Base-by-base conservation (phyloP, 2,329 filamentous ascomycete species). In the Arthrinium puccinioides region DNA sequence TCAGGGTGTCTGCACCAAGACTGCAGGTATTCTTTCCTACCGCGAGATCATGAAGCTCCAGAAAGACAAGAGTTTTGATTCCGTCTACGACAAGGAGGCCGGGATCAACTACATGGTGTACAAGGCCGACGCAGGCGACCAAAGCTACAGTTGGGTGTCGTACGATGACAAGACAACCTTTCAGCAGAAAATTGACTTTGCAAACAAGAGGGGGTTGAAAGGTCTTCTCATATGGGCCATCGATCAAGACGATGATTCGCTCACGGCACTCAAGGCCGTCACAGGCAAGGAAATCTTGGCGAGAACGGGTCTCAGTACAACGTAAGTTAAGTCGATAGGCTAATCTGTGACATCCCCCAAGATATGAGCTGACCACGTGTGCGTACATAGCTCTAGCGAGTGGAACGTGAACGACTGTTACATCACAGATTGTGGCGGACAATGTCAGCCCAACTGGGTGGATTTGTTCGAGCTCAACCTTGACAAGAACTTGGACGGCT, bases 11-110 rank as follows among this genome's bases (percentile, higher is more conserved):
- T 45, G 38, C n/a, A 41, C 40, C 2, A 35, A 26, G 5, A 32
- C 44, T 5, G 21, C 14, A 9, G 37, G 37, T 9, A 39, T 39
- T 26, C 32, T 36, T 16, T 27, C 33, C 18, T 14, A 25, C 13
- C 16, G 36, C 8, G 40, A 42, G 31, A 42, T 42, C 21, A 25
- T 35, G 5, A 30, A 30, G 13, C 15, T 38, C 10, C 29, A 31
- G 10, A 24, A 15, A n/a, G 10, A 24, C 3, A 35, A 35, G 7
- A 19, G 23, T 6, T 21, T 38, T 8, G 33, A 30, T 11, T 30
- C 45, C 1, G 38, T 21, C 0, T 40, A 36, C 3, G 47, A 55
- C 30, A 39, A 47, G 31, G 14, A 42, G 36, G 13, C 42, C 3
- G 43, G 30, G 1, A 43, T n/a, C n/a, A 57, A 57, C n/a, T n/a